Evolutionary conservation across 1,284 basidiomycete genomes (phyloP).

Genomic region (Vanrija sp.): DNA sequence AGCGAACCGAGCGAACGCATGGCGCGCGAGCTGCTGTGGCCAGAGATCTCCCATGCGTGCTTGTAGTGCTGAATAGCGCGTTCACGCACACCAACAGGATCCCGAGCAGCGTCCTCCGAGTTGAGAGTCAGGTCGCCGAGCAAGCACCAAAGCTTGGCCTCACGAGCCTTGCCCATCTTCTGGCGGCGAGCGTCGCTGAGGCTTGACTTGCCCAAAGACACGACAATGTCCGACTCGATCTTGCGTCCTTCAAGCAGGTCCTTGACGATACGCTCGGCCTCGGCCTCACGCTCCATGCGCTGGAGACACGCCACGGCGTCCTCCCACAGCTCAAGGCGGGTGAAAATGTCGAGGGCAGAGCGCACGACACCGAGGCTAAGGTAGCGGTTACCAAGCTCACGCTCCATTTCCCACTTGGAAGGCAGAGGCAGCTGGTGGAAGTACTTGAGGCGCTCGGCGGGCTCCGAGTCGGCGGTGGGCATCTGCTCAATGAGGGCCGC

Average conservation of each 20-base stretch:
- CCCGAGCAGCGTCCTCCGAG: conserved; percentile 27
- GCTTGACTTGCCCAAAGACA: conserved; percentile 59
- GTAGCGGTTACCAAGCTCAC: conserved; percentile 77
- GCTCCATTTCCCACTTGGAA: conserved; percentile 85
- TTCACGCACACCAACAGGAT: conserved; percentile 31
- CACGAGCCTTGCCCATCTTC: conserved; percentile 64
- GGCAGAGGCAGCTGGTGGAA: conserved; percentile 76
- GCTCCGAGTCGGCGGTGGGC: conserved; percentile 66
- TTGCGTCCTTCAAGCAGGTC: conserved; percentile 79
- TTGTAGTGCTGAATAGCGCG: conserved; percentile 69
- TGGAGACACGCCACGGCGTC: conserved; percentile 83
- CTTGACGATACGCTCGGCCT: conserved; percentile 70
- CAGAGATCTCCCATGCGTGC: conserved; percentile 78
- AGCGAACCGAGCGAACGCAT: conserved; percentile 86
- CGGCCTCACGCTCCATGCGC: conserved; percentile 69
- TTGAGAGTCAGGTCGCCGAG: conserved; percentile 83
- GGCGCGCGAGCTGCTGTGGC: conserved; percentile 74
- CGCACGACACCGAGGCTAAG: conserved; percentile 76
- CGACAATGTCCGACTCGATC: conserved; percentile 70
- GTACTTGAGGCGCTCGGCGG: conserved; percentile 68
- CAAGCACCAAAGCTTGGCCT: conserved; percentile 93
- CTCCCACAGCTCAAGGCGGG: conserved; percentile 94
- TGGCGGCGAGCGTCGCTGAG: conserved; percentile 51
- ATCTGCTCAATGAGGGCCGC: conserved; percentile 93
- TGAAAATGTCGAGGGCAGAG: conserved; percentile 86